Percentiles rank a stretch among this genome's conserved stretches.
These are phyloP conservation scores for Linum tenue DNA, from an alignment of 345 rosid species.

Conservation along the genomic window DNA sequence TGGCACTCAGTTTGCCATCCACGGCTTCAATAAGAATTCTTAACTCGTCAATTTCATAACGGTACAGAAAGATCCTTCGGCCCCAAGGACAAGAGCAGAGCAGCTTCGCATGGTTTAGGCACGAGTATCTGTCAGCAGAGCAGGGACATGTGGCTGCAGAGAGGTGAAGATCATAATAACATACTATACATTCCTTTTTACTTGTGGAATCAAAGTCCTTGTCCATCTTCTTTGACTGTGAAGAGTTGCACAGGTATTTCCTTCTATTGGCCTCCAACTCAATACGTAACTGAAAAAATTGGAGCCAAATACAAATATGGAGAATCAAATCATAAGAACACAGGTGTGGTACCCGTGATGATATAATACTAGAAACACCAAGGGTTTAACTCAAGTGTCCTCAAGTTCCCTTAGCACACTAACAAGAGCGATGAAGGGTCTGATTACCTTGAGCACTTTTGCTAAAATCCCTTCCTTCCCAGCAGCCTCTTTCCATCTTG, in stretches of 20 bases:
- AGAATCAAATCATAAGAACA: too few species aligned
- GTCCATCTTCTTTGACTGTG: slow-evolving; percentile 37
- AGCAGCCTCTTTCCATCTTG: slow-evolving; percentile 40
- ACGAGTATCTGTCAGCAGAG: slow-evolving; percentile 44
- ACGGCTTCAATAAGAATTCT: slow-evolving; percentile 52
- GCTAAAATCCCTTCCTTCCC: slow-evolving; percentile 49
- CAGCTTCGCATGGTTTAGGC: slow-evolving; percentile 49
- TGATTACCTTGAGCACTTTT: slow-evolving; percentile 49
- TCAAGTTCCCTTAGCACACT: neutral
- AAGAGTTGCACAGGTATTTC: slow-evolving; percentile 34
- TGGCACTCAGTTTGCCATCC: slow-evolving; percentile 42
- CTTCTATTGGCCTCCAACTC: slow-evolving; percentile 40
- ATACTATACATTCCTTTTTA: slow-evolving; percentile 47
- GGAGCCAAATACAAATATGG: neutral
- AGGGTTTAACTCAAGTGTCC: neutral
- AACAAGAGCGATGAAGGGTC: too few species aligned
- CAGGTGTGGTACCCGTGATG: too few species aligned
- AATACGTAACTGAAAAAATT: slow-evolving; percentile 39
- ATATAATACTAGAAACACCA: neutral
- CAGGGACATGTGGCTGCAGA: slow-evolving; percentile 56
- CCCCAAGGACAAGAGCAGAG: slow-evolving; percentile 58
- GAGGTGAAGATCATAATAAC: slow-evolving; percentile 53
- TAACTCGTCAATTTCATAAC: slow-evolving; percentile 40
- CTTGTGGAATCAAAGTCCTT: slow-evolving; percentile 27
- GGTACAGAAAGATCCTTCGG: slow-evolving; percentile 40